Evolutionary conservation across 495 filamentous ascomycete genomes (phyloP).

Genomic region (Neurospora sp.): DNA sequence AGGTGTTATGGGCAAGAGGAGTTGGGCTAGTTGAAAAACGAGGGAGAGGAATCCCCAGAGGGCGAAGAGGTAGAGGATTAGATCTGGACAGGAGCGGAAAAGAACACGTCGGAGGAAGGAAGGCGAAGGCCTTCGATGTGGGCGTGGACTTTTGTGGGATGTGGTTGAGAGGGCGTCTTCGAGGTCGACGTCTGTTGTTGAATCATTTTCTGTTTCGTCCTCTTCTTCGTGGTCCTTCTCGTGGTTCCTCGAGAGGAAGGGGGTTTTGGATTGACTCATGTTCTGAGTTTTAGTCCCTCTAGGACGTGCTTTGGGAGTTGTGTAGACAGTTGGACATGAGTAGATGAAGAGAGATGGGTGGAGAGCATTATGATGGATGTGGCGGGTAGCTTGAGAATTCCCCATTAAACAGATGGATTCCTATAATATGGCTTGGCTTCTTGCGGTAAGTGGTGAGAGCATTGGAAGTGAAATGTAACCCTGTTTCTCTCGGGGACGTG

Average conservation of each 20-base stretch:
- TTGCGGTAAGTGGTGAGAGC: neutral
- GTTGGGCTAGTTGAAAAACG: neutral
- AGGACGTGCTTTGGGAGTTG: neutral
- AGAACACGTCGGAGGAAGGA: neutral
- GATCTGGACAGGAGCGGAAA: neutral
- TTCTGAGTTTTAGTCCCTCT: neutral
- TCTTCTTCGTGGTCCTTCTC: neutral
- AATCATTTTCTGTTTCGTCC: neutral
- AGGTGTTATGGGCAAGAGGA: neutral
- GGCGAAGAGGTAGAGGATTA: slow-evolving; percentile 1
- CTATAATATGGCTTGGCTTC: neutral
- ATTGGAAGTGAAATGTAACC: neutral
- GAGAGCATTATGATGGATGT: neutral
- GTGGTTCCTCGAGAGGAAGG: neutral
- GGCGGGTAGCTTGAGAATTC: neutral
- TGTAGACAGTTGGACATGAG: neutral
- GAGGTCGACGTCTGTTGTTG: neutral
- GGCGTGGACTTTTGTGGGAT: neutral
- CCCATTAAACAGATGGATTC: neutral
- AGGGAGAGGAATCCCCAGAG: slow-evolving; percentile 6
- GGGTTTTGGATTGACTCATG: neutral
- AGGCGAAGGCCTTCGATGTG: neutral
- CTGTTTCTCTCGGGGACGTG: neutral
- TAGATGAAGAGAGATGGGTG: neutral
- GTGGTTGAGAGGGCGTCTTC: neutral